phyloP scores from a whole-genome alignment of 352 stramenopile species.

The Phytophthora kernoviae region DNA sequence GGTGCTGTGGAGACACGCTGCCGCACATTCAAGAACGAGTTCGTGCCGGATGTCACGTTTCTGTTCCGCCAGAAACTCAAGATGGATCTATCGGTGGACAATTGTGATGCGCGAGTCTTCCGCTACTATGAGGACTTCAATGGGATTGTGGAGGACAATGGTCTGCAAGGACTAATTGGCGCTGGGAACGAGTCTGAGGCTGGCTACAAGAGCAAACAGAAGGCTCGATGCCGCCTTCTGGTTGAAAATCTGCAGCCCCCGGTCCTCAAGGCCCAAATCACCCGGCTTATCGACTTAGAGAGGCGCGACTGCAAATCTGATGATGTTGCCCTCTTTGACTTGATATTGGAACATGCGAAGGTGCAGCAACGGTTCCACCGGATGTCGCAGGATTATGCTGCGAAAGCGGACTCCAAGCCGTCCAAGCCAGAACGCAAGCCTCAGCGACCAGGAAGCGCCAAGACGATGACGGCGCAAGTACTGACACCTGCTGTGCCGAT shows the following conservation, averaged over 20 bases:
- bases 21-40: constrained; percentile 18
- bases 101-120: constrained; percentile 13
- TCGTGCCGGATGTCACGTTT: constrained; percentile 16
- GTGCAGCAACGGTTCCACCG: constrained; percentile 7
- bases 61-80: constrained; percentile 13
- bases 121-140: constrained; percentile 19
- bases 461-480: not conserved
- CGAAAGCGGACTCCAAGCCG: not conserved
- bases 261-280: constrained; percentile 7
- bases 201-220: constrained; percentile 1
- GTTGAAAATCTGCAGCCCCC: constrained; percentile 4
- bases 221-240: constrained; percentile 5
- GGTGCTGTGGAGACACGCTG: constrained; percentile 2
- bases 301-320: constrained; percentile 9
- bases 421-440: not conserved
- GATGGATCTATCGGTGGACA: constrained; percentile 17
- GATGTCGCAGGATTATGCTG: constrained; percentile 1
- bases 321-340: constrained; percentile 9
- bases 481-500: not conserved
- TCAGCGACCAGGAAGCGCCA: not conserved
- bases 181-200: not conserved
- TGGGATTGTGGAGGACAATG: constrained; percentile 9
- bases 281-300: constrained; percentile 3
- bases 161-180: constrained; percentile 9
- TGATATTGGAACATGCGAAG: constrained; percentile 7